Evolutionary conservation across 495 filamentous ascomycete genomes (phyloP), one percentile per base, ranked within the genome.

Genomic region (Penicillium malachiteum): DNA sequence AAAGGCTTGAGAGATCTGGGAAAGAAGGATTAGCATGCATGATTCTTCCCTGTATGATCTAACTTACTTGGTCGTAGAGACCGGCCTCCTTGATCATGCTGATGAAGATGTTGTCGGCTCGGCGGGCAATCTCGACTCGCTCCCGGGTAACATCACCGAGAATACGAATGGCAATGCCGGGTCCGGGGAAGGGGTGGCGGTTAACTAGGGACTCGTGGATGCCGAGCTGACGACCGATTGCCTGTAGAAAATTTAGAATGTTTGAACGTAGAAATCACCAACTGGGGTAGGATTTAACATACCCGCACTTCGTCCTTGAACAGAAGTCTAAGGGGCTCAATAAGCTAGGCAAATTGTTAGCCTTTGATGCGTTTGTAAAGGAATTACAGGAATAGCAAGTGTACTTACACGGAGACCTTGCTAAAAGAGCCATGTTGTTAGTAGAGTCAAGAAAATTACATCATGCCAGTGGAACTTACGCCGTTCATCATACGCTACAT

Each of bases 91-190:
- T 78, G 72, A 98, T 96, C 83, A 88, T 89, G 50, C 81, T 78
- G 63, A 97, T 95, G 75, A 93, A 98, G 52, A 79, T 79, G 57
- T 89, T 69, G 68, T 97, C 94, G 3, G 94, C 94, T 63, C 89
- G 74, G 14, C 92, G 81, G 13, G 85, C 91, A 37, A 96, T 95
- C 26, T 82, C 81, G 26, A 97, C 85, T 48, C 86, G 82, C 60
- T 92, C 87, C 4, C 78, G 76, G 10, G 88, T 96, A 5, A 97
- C 89, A 54, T 96, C 93, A 37, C 94, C 94, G 0, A 96, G 75
- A 47, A 97, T 86, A 48, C 94, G 84, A 63, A 97, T 91, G 18
- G 87, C 94, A 54, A 98, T 84, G 5, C 92, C 94, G 0, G 94
- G 91, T 11, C 68, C 71, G 3, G 87, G 89, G 78, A 95, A 91